Percentiles rank a stretch among this genome's conserved stretches.
These are phyloP conservation scores for Polyporus arcularius DNA, from an alignment of 768 basidiomycete species.

Conservation along the genomic window DNA sequence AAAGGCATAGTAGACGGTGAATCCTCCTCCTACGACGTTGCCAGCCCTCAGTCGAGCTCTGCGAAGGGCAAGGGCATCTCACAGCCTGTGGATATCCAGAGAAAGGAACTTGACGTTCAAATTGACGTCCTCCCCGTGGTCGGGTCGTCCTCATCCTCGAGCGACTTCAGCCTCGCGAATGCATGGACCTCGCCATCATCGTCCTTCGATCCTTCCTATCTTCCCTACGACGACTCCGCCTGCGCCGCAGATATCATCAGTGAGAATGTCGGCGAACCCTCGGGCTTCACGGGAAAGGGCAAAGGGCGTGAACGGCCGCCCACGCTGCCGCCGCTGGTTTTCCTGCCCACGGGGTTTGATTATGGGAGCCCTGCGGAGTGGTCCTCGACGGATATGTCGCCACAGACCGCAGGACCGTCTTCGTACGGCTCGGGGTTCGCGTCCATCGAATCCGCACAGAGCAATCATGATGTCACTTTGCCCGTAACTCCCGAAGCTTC, in stretches of 20 bases:
- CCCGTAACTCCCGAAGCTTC: conserved; percentile 12
- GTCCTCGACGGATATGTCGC: conserved; percentile 26
- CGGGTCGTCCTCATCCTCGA: conserved; percentile 11
- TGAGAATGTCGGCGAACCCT: conserved; percentile 13
- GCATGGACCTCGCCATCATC: conserved; percentile 3
- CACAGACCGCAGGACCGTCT: conserved; percentile 30
- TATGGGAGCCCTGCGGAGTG: conserved; percentile 30
- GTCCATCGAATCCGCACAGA: conserved; percentile 18
- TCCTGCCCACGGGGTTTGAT: conserved; percentile 55
- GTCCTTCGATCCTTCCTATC: not conserved
- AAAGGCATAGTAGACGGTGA: not conserved
- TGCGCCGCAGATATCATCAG: not conserved
- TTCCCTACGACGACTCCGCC: not conserved
- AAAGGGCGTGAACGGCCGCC: conserved; percentile 57
- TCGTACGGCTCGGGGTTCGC: conserved; percentile 28
- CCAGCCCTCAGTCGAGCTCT: conserved; percentile 12
- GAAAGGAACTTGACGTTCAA: conserved; percentile 6
- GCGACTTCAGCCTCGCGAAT: not conserved
- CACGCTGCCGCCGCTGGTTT: conserved; percentile 64
- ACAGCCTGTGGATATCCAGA: conserved; percentile 52
- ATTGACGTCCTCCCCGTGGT: conserved; percentile 3
- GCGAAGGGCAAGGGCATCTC: conserved; percentile 60
- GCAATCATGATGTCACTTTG: conserved; percentile 11
- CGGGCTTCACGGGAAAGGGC: conserved; percentile 43
- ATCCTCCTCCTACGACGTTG: conserved; percentile 7